A percentile compares a stretch with the other conserved stretches of the same genome.
These are phyloP conservation scores for Salvia miltiorrhiza DNA, from an alignment of 257 asterid genomes.

Conservation along the genomic window DNA sequence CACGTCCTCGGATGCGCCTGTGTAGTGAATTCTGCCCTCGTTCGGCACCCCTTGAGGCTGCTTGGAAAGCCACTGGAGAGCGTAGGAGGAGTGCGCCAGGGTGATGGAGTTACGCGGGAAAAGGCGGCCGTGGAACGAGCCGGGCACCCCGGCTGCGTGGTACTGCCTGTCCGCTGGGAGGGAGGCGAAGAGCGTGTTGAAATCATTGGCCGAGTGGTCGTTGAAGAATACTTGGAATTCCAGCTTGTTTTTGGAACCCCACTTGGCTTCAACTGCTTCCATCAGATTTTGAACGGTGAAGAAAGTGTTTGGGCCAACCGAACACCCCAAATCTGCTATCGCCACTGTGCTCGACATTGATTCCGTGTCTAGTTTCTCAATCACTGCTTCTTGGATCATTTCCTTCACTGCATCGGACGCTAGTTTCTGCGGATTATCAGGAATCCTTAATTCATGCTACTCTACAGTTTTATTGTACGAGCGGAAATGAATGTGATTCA, in stretches of 20 bases:
- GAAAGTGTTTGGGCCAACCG: background rate
- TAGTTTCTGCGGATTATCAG: background rate
- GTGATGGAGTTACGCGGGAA: conserved; percentile 26
- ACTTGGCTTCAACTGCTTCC: background rate
- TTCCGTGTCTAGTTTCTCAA: background rate
- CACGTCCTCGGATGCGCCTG: conserved; percentile 13
- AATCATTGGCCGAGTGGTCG: background rate
- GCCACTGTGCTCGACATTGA: background rate
- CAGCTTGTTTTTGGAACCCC: background rate
- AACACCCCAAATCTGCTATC: background rate
- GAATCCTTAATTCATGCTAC: no score
- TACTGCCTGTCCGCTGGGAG: conserved; percentile 15
- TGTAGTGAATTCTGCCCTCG: conserved; percentile 22
- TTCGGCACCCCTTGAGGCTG: conserved; percentile 23
- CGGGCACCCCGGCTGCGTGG: conserved; percentile 32
- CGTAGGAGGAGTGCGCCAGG: conserved; percentile 27
- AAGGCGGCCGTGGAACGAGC: conserved; percentile 29
- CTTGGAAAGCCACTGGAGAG: conserved; percentile 39
- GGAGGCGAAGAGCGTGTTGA: conserved; percentile 16
- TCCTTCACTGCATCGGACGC: background rate
- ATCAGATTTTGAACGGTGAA: background rate
- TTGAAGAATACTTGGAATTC: conserved; percentile 9
- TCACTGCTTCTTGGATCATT: background rate
- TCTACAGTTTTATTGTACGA: no score
- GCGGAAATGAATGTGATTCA: no score